Evolutionary conservation across 805 yeast genomes (phyloP).

Genomic region (Priceomyces fermenticarens): DNA sequence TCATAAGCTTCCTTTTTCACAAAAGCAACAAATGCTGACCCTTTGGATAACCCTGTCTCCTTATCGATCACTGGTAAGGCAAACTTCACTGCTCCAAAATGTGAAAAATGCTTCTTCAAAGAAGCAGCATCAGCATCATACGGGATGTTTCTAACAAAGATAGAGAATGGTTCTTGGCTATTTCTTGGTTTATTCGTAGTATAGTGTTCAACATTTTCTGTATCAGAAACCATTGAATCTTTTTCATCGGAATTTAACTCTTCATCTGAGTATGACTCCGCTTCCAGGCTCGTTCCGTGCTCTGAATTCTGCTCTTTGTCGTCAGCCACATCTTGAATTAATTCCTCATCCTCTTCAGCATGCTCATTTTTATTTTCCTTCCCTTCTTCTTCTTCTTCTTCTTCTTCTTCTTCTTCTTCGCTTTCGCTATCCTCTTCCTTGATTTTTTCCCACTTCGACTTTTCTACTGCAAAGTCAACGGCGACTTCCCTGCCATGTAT

Average conservation of each 20-base stretch:
- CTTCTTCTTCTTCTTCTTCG: slow-evolving; percentile 40
- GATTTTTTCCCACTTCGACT: slow-evolving; percentile 71
- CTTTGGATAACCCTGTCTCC: slow-evolving; percentile 81
- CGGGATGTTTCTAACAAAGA: slow-evolving; percentile 91
- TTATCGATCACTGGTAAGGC: slow-evolving; percentile 92
- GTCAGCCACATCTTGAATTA: slow-evolving; percentile 28
- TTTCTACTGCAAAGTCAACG: slow-evolving; percentile 90
- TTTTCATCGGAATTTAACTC: slow-evolving; percentile 33
- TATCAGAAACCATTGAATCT: slow-evolving; percentile 29
- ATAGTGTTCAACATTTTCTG: slow-evolving; percentile 9
- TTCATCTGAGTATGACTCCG: slow-evolving; percentile 24
- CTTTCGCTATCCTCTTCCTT: slow-evolving; percentile 35
- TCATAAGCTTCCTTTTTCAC: slow-evolving; percentile 55
- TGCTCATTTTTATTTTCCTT: slow-evolving; percentile 39
- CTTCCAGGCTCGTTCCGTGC: slow-evolving; percentile 30
- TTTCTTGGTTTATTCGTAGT: slow-evolving; percentile 43
- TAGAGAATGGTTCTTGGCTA: slow-evolving; percentile 65
- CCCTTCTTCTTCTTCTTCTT: slow-evolving; percentile 35
- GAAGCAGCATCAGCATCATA: slow-evolving; percentile 87
- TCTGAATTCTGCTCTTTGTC: slow-evolving; percentile 31
- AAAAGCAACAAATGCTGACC: slow-evolving; percentile 95
- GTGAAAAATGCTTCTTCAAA: slow-evolving; percentile 70
- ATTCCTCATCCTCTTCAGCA: slow-evolving; percentile 31
- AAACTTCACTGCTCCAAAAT: slow-evolving; percentile 85
- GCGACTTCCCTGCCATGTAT: slow-evolving; percentile 90